A percentile compares a stretch with the other conserved stretches of the same genome.
Evolutionary conservation across 306 rosid genomes (phyloP).

Genomic region (Prunus davidiana): DNA sequence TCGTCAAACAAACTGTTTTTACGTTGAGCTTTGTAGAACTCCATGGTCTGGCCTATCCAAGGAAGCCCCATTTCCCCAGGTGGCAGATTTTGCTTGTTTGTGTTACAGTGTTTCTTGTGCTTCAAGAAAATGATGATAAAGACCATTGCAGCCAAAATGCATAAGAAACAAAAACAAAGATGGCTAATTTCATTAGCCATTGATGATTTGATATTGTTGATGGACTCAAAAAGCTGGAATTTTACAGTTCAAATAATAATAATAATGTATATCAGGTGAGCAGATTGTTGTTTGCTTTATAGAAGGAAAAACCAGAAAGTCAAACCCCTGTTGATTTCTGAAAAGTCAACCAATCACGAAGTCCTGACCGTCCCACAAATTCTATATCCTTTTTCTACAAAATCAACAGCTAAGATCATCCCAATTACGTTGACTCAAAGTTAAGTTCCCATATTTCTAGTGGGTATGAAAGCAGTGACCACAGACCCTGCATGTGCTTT

Average conservation of each 20-base stretch:
- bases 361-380: slow-evolving; percentile 20
- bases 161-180: slow-evolving; percentile 26
- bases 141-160: slow-evolving; percentile 28
- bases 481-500: slow-evolving; percentile 16
- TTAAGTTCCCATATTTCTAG: neutral
- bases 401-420: slow-evolving; percentile 15
- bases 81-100: slow-evolving; percentile 40
- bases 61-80: slow-evolving; percentile 81
- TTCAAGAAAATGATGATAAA: slow-evolving; percentile 27
- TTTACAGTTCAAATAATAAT: neutral
- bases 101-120: slow-evolving; percentile 29
- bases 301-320: slow-evolving; percentile 10
- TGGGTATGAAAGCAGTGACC: neutral
- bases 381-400: neutral
- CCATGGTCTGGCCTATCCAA: slow-evolving; percentile 79
- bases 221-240: neutral
- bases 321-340: slow-evolving; percentile 14
- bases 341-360: slow-evolving; percentile 34
- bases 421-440: slow-evolving; percentile 11
- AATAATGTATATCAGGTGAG: slow-evolving; percentile 13
- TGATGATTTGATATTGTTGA: slow-evolving; percentile 16
- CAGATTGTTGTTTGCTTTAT: slow-evolving; percentile 11
- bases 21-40: slow-evolving; percentile 64
- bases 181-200: slow-evolving; percentile 27
- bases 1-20: slow-evolving; percentile 57